Conservation (phyloP, 2,329 filamentous ascomycete genomes). For the Aureobasidium subglaciale region DNA sequence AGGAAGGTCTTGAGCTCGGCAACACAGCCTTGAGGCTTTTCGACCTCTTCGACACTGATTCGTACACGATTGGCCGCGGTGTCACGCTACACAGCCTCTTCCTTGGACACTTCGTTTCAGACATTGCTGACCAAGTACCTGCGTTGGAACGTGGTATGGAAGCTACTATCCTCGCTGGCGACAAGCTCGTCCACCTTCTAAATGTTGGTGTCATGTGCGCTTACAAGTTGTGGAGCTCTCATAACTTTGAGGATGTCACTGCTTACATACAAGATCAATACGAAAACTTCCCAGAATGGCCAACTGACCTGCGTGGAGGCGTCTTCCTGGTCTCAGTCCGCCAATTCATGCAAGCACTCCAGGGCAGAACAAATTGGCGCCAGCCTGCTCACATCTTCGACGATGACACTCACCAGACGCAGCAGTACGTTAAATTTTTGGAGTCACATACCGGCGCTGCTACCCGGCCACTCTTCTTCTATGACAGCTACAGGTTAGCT, state of each 20-base stretch:
- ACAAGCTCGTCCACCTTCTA: slow-evolving; percentile 64
- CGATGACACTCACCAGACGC: slow-evolving; percentile 58
- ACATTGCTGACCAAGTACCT: slow-evolving; percentile 51
- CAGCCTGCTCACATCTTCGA: slow-evolving; percentile 53
- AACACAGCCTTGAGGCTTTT: slow-evolving; percentile 57
- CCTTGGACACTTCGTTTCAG: slow-evolving; percentile 60
- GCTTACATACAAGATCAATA: slow-evolving; percentile 64
- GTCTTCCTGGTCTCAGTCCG: slow-evolving; percentile 59
- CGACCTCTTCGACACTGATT: slow-evolving; percentile 52
- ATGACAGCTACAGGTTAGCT: slow-evolving; percentile 50
- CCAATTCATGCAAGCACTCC: slow-evolving; percentile 61
- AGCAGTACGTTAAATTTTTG: slow-evolving; percentile 47
- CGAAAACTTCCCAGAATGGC: slow-evolving; percentile 67
- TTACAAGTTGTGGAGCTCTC: slow-evolving; percentile 62
- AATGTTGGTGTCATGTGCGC: slow-evolving; percentile 62
- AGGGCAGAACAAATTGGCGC: slow-evolving; percentile 60
- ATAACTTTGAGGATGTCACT: slow-evolving; percentile 63
- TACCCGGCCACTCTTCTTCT: slow-evolving; percentile 58
- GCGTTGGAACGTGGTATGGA: slow-evolving; percentile 62
- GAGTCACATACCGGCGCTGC: slow-evolving; percentile 48
- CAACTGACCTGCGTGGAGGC: slow-evolving; percentile 63
- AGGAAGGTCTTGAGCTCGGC: slow-evolving; percentile 60
- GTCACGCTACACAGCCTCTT: slow-evolving; percentile 64
- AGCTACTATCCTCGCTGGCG: slow-evolving; percentile 58
- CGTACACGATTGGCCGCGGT: slow-evolving; percentile 60